A percentile compares a stretch with the other conserved stretches of the same genome.
Conservation (phyloP, 1,139 yeast genomes). For the Taphrina flavorubra region DNA sequence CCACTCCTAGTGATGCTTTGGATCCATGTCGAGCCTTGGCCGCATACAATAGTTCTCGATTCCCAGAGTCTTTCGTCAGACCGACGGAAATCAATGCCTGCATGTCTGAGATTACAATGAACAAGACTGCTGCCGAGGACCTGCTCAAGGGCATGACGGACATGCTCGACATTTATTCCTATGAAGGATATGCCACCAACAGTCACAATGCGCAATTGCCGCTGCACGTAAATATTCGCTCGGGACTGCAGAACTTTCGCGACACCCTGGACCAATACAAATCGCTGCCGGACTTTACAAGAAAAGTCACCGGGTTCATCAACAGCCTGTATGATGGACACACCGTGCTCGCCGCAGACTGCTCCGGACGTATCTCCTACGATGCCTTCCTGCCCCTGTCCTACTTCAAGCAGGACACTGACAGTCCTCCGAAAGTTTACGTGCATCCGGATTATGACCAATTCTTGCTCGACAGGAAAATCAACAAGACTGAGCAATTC, state of each 20-base stretch:
- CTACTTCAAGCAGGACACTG: neutral
- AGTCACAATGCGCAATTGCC: conserved; percentile 16
- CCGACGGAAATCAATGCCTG: conserved; percentile 19
- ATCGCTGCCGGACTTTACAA: conserved; percentile 15
- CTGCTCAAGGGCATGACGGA: conserved; percentile 4
- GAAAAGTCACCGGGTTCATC: conserved; percentile 6
- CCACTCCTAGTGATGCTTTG: neutral
- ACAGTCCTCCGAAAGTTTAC: conserved; percentile 2
- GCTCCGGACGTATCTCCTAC: conserved; percentile 15
- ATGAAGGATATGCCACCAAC: conserved; percentile 9
- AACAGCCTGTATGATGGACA: conserved; percentile 30
- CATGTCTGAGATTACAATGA: conserved; percentile 15
- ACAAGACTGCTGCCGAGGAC: conserved; percentile 19
- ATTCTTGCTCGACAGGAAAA: conserved; percentile 21
- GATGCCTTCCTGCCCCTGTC: conserved; percentile 24
- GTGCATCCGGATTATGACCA: conserved; percentile 27
- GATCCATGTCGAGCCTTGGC: conserved; percentile 10
- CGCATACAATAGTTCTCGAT: conserved; percentile 12
- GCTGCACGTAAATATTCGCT: conserved; percentile 1
- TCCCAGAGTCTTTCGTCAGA: conserved; percentile 20
- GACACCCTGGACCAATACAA: neutral
- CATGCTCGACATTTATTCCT: conserved; percentile 25
- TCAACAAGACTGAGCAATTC: conserved; percentile 22
- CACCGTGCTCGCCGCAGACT: conserved; percentile 23
- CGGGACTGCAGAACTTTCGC: conserved; percentile 3